Evolutionary conservation across 768 basidiomycete species (phyloP), one percentile per base, ranked within the genome.

Genomic region (Hygrocybe punicea): DNA sequence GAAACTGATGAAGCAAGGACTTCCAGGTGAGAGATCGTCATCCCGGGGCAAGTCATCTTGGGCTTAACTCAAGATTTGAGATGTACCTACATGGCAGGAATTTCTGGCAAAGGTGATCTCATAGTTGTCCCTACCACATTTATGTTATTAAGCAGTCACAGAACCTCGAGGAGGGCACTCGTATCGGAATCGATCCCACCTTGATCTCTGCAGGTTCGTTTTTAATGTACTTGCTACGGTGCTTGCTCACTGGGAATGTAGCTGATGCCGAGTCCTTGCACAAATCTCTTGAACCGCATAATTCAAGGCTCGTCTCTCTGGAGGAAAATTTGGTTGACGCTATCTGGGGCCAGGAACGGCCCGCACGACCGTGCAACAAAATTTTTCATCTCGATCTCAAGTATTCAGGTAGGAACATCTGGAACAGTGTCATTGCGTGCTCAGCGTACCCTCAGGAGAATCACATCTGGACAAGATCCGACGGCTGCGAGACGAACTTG

Each of bases 1-100:
- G 96, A 87, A 79, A 1, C 72, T 98, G 68, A 94, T 96, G 91
- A 94, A 92, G 67, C 86, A 91, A 63, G 97, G 96, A 5, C 69
- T 92, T 16, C 87, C 88, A 66, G 89, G 93, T 84, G 14, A 19
- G 45, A 6, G 17, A n/a, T n/a, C 54, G 51, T 58, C 62, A 16
- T 37, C 35, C 23, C 11, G 8, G 35, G 56, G 25, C 56, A 55
- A 62, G 39, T 36, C 23, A 42, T 8, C 24, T 51, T 34, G 8
- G 16, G 16, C 19, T 21, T 25, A n/a, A 17, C 25, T 17, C 34
- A 21, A 47, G 19, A 53, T 42, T n/a, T 10, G 50, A 91, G 92
- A 91, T 64, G 89, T 94, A 11, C 91, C 92, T 2, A 87, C 86
- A 2, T 95, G 93, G 93, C 89, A 94, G 65, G 89, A 92, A 3